Percentiles rank a stretch among this genome's conserved stretches.
phyloP scores from a whole-genome alignment of 805 yeast species.

The Kodamaea kaohsiungensis region DNA sequence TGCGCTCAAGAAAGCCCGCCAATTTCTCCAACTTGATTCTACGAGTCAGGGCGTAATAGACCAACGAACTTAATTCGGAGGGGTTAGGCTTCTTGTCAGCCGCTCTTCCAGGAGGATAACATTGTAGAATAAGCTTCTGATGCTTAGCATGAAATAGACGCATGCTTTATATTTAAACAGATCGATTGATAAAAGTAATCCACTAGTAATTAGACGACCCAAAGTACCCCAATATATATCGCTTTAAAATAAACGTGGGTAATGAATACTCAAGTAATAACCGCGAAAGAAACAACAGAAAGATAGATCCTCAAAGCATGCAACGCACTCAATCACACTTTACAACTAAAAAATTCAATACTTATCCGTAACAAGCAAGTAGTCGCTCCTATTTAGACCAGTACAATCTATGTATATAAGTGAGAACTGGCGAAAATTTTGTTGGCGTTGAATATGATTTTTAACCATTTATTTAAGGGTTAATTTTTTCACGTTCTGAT shows the following conservation, averaged over 20 bases:
- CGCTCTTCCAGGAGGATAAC: slow-evolving; percentile 89
- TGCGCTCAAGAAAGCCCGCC: slow-evolving; percentile 62
- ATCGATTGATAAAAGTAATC: too few species aligned
- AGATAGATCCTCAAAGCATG: not conserved
- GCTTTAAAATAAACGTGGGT: not conserved
- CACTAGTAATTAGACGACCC: too few species aligned
- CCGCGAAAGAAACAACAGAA: not conserved
- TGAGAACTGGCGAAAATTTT: not conserved
- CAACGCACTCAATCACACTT: not conserved
- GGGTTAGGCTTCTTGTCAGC: slow-evolving; percentile 90
- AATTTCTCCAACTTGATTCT: slow-evolving; percentile 89
- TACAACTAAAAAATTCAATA: not conserved
- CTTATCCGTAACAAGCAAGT: not conserved
- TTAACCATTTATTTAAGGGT: not conserved
- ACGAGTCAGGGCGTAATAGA: slow-evolving; percentile 89
- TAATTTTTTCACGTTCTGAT: slow-evolving; percentile 2
- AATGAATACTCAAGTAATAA: not conserved
- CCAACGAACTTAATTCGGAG: slow-evolving; percentile 82
- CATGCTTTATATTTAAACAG: slow-evolving; percentile 17
- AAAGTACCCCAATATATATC: too few species aligned
- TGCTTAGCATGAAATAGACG: slow-evolving; percentile 68
- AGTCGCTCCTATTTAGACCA: not conserved
- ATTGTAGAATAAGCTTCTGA: slow-evolving; percentile 84
- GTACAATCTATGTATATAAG: not conserved
- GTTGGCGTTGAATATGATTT: slow-evolving; percentile 3